phyloP scores from a whole-genome alignment of 2,329 filamentous ascomycete species.

The Scedosporium minutisporum region DNA sequence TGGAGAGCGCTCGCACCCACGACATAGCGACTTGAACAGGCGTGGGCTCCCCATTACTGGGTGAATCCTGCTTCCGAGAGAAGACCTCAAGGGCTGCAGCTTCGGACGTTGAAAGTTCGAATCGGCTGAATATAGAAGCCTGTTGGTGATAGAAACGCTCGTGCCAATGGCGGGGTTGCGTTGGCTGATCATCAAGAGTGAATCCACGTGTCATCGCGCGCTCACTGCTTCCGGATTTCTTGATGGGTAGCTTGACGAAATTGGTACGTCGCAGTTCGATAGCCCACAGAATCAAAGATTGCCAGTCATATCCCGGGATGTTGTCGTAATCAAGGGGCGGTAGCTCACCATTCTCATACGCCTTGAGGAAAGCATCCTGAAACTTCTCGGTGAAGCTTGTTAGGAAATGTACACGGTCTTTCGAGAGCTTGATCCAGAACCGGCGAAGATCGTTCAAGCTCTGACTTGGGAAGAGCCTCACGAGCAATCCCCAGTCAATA shows the following conservation, averaged over 20 bases:
- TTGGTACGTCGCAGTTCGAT: conserved; percentile 38
- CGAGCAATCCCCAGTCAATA: conserved; percentile 51
- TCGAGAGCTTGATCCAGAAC: conserved; percentile 45
- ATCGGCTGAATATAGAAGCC: conserved; percentile 46
- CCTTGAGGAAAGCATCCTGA: conserved; percentile 53
- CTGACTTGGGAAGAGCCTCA: conserved; percentile 44
- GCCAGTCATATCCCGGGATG: conserved; percentile 59
- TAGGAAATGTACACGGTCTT: conserved; percentile 10
- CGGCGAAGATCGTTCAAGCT: conserved; percentile 41
- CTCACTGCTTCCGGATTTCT: conserved; percentile 20
- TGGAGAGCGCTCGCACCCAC: conserved; percentile 50
- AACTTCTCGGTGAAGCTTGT: conserved; percentile 44
- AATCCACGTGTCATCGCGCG: neutral
- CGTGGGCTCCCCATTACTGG: neutral
- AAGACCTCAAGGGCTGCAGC: conserved; percentile 27
- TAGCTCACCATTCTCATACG: conserved; percentile 54
- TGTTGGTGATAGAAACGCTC: conserved; percentile 46
- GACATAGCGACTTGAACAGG: conserved; percentile 35
- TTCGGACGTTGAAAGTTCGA: conserved; percentile 43
- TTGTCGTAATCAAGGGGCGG: conserved; percentile 54
- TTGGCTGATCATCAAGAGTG: conserved; percentile 25
- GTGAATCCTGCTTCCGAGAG: neutral
- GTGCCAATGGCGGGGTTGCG: conserved; percentile 34
- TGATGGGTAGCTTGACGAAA: conserved; percentile 37
- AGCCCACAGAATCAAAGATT: conserved; percentile 56